A percentile compares a stretch with the other conserved stretches of the same genome.
phyloP scores from a whole-genome alignment of 1,284 basidiomycete genomes.

The Cryptococcus sp. region DNA sequence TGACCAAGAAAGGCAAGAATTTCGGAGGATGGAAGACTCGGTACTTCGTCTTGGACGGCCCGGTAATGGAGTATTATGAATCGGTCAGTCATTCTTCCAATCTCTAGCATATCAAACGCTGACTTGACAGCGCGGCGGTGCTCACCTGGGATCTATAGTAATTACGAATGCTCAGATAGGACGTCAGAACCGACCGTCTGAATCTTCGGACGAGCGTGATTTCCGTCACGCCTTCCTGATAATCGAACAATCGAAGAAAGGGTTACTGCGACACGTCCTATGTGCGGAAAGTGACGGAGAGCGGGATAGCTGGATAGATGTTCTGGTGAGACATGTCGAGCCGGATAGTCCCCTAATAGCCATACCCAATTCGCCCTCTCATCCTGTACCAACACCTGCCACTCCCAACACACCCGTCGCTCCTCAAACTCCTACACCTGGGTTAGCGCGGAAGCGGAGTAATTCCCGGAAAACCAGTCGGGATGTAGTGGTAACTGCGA shows the following conservation, averaged over 20 bases:
- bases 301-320: constrained; percentile 90
- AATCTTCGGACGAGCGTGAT: constrained; percentile 72
- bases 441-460: constrained; percentile 23
- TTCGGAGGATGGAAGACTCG: constrained; percentile 94
- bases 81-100: constrained; percentile 61
- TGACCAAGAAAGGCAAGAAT: constrained; percentile 94
- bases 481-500: constrained; percentile 57
- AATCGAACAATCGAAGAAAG: constrained; percentile 70
- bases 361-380: constrained; percentile 35
- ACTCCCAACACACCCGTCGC: neutral
- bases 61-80: constrained; percentile 89
- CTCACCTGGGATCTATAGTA: constrained; percentile 80
- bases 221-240: constrained; percentile 96
- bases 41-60: constrained; percentile 84
- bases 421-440: constrained; percentile 6
- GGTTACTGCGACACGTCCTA: constrained; percentile 78
- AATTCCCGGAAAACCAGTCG: constrained; percentile 51
- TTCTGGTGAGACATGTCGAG: constrained; percentile 69
- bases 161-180: constrained; percentile 85
- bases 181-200: constrained; percentile 57
- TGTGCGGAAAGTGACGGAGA: constrained; percentile 93
- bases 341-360: constrained; percentile 9
- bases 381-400: constrained; percentile 20
- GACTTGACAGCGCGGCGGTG: constrained; percentile 68
- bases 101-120: constrained; percentile 3